Conservation (phyloP, 2,329 filamentous ascomycete genomes). For the Scytalidium sp. region DNA sequence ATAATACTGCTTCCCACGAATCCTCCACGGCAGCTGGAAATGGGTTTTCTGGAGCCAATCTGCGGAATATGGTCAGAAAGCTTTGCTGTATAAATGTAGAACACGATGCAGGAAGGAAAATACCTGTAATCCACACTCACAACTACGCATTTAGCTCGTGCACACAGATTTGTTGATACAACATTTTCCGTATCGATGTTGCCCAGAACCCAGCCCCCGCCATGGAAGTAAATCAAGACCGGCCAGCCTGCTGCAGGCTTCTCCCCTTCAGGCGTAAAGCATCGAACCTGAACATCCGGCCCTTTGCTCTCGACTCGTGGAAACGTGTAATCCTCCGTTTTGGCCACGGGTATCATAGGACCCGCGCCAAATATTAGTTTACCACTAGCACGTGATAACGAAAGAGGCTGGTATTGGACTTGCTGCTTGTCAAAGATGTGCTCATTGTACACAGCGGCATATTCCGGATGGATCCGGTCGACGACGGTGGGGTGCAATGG, state of each 20-base stretch:
- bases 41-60: slow-evolving; percentile 51
- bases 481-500: slow-evolving; percentile 1
- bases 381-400: slow-evolving; percentile 46
- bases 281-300: slow-evolving; percentile 40
- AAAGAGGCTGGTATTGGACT: slow-evolving; percentile 49
- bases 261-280: slow-evolving; percentile 44
- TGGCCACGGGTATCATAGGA: slow-evolving; percentile 38
- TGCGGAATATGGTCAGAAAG: slow-evolving; percentile 14
- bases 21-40: slow-evolving; percentile 55
- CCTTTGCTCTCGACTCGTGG: slow-evolving; percentile 35
- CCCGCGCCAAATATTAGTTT: slow-evolving; percentile 47
- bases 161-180: slow-evolving; percentile 48
- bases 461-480: slow-evolving; percentile 2
- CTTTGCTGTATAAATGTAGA: background rate
- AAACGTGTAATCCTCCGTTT: background rate
- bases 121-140: slow-evolving; percentile 52
- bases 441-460: slow-evolving; percentile 2
- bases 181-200: slow-evolving; percentile 54
- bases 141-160: slow-evolving; percentile 45
- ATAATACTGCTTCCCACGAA: slow-evolving; percentile 49
- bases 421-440: slow-evolving; percentile 23
- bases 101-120: background rate
- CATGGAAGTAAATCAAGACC: slow-evolving; percentile 50
- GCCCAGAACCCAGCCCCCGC: slow-evolving; percentile 54
- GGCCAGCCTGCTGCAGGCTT: slow-evolving; percentile 46